Evolutionary conservation across 495 filamentous ascomycete species (phyloP), one percentile per base, ranked within the genome.

Genomic region (Parachaetomium inaequale): DNA sequence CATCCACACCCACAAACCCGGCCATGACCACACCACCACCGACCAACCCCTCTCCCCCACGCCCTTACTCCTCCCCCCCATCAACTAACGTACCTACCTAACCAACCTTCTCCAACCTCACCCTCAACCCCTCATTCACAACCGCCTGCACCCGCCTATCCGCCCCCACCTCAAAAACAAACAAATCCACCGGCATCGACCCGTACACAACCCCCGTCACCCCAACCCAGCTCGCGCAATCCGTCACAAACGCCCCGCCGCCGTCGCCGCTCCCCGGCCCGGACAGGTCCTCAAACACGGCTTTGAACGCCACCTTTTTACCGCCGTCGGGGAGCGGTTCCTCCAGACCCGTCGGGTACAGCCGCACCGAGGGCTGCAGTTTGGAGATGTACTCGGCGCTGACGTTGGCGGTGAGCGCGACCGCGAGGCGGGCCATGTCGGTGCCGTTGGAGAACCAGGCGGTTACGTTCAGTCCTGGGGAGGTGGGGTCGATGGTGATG

Each of bases 401-500:
- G 12, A 76, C 49, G 43, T 74, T 74, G 38, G 63, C 62, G 25
- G 61, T 65, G 21, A 74, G 64, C 12, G 68, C 76, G 7, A 75
- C 66, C 0, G 69, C 66, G 17, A 71, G 59, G 54, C 69, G 66
- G 25, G 77, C 55, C 53, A 81, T 68, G 55, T 79, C 70, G 5
- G 78, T 81, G 26, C 79, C 74, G 63, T 84, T 82, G 67, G 74
- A 78, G 46, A 82, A 71, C 79, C 79, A 85, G 26, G 68, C 58
- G 1, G 68, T 63, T 25, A 85, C 69, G 12, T 70, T 67, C 2
- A 84, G 70, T 0, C 80, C 82, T 0, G 79, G 77, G 10, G 69
- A 68, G 21, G 54, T 54, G 4, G 52, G 17, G 53, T 77, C 70
- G n/a, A 72, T 70, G 43, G 68, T 62, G 34, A 84, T 67, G 6